These are phyloP conservation scores for Aeminium ludgeri DNA, from an alignment of 495 filamentous ascomycete species.

Conservation along the genomic window DNA sequence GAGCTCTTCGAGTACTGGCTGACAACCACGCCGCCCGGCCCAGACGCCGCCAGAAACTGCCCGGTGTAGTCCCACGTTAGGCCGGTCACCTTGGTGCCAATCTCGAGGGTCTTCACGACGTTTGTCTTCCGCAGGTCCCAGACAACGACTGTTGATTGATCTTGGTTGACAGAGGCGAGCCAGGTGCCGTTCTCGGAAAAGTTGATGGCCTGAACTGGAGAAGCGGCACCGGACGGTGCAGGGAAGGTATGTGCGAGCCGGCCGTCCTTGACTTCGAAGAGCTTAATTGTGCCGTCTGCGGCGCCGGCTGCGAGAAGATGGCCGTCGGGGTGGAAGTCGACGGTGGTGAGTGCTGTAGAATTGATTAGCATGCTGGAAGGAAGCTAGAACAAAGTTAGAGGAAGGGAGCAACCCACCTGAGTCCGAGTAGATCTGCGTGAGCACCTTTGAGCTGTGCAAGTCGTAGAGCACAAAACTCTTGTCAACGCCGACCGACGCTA, in stretches of 20 bases:
- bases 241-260: slow-evolving; percentile 51
- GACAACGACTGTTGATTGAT: slow-evolving; percentile 58
- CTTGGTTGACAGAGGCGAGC: slow-evolving; percentile 62
- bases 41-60: slow-evolving; percentile 74
- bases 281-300: slow-evolving; percentile 55
- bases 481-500: slow-evolving; percentile 77
- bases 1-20: slow-evolving; percentile 68
- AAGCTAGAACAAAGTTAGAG: too few species aligned
- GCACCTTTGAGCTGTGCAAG: slow-evolving; percentile 42
- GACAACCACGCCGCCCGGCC: slow-evolving; percentile 65
- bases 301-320: slow-evolving; percentile 79
- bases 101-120: slow-evolving; percentile 62
- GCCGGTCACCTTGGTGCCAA: slow-evolving; percentile 52
- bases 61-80: slow-evolving; percentile 89
- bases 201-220: slow-evolving; percentile 49
- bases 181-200: slow-evolving; percentile 98
- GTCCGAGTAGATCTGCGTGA: slow-evolving; percentile 66
- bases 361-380: slow-evolving; percentile 24
- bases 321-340: slow-evolving; percentile 87
- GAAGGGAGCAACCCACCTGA: slow-evolving; percentile 48
- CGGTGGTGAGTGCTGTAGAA: slow-evolving; percentile 52
- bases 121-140: slow-evolving; percentile 82
- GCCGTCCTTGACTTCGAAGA: slow-evolving; percentile 66
- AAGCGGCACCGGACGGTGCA: slow-evolving; percentile 29
- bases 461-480: slow-evolving; percentile 93